phyloP scores from a whole-genome alignment of 768 basidiomycete genomes.

The Psilocybe subaeruginosa region DNA sequence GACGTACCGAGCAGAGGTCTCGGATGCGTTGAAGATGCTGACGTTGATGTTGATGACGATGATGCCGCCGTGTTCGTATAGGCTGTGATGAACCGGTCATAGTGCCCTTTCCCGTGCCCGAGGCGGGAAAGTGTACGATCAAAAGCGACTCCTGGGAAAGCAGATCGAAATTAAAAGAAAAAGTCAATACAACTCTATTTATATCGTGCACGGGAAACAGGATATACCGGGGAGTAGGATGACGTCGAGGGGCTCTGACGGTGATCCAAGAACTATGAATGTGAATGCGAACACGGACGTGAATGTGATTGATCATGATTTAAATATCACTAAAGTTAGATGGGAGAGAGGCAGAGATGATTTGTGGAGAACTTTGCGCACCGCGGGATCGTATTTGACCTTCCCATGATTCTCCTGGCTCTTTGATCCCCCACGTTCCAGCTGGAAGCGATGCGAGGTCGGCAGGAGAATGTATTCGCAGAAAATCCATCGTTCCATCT shows the following conservation, averaged over 20 bases:
- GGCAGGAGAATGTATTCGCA: conserved; percentile 58
- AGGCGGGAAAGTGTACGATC: conserved; percentile 69
- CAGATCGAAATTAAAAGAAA: background rate
- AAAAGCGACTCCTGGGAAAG: conserved; percentile 67
- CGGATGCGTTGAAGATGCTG: conserved; percentile 41
- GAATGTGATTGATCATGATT: background rate
- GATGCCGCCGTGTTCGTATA: conserved; percentile 36
- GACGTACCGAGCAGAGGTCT: conserved; percentile 62
- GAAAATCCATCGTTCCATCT: conserved; percentile 63
- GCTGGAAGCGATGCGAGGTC: conserved; percentile 61
- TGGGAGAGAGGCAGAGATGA: background rate
- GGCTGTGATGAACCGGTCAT: conserved; percentile 69
- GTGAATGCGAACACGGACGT: background rate
- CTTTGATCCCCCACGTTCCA: conserved; percentile 78
- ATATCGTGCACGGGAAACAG: background rate
- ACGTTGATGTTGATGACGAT: conserved; percentile 42
- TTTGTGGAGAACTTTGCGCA: conserved; percentile 30
- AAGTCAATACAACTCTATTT: background rate
- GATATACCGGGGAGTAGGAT: conserved; percentile 66
- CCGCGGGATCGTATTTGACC: conserved; percentile 52
- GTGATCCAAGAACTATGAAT: conserved; percentile 9
- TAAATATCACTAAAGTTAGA: background rate
- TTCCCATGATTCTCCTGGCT: conserved; percentile 53
- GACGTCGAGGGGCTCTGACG: conserved; percentile 54
- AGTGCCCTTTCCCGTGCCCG: conserved; percentile 85